A percentile compares a stretch with the other conserved stretches of the same genome.
Conservation (phyloP, 768 basidiomycete species). For the Asterophora lycoperdoides region DNA sequence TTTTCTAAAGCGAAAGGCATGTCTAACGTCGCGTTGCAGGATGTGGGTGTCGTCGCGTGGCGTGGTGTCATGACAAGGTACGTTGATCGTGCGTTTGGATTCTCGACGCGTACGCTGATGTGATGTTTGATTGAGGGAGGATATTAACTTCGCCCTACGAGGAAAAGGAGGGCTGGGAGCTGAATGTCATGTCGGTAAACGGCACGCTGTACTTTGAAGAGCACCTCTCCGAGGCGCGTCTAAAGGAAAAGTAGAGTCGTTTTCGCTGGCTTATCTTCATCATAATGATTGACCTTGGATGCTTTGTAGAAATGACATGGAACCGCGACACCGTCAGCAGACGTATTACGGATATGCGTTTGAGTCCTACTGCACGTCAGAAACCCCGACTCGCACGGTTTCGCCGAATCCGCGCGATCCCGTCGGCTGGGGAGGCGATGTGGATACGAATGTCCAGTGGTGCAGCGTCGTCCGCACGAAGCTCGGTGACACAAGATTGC, state of each 20-base stretch:
- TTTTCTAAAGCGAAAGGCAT: conserved; percentile 40
- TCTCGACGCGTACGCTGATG: conserved; percentile 5
- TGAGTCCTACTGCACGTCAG: conserved; percentile 79
- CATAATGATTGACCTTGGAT: neutral
- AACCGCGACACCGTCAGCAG: conserved; percentile 58
- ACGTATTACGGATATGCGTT: conserved; percentile 87
- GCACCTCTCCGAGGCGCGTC: conserved; percentile 52
- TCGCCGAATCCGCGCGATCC: conserved; percentile 27
- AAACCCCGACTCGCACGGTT: conserved; percentile 28
- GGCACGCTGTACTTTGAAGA: conserved; percentile 76
- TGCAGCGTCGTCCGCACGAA: conserved; percentile 87
- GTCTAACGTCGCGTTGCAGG: conserved; percentile 22
- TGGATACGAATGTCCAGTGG: conserved; percentile 89
- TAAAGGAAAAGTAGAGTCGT: conserved; percentile 60
- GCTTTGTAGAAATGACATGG: conserved; percentile 54
- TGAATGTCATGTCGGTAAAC: conserved; percentile 77
- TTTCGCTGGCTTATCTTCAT: neutral
- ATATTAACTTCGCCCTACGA: conserved; percentile 83
- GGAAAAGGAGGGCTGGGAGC: conserved; percentile 70
- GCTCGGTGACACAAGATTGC: conserved; percentile 61
- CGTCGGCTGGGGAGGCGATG: conserved; percentile 73
- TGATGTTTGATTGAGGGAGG: conserved; percentile 43
- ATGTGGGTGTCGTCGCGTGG: conserved; percentile 65
- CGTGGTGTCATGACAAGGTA: conserved; percentile 84
- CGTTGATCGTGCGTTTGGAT: conserved; percentile 14